These are phyloP conservation scores for Cucurbita argyrosperma DNA, from an alignment of 306 rosid species.

Conservation along the genomic window DNA sequence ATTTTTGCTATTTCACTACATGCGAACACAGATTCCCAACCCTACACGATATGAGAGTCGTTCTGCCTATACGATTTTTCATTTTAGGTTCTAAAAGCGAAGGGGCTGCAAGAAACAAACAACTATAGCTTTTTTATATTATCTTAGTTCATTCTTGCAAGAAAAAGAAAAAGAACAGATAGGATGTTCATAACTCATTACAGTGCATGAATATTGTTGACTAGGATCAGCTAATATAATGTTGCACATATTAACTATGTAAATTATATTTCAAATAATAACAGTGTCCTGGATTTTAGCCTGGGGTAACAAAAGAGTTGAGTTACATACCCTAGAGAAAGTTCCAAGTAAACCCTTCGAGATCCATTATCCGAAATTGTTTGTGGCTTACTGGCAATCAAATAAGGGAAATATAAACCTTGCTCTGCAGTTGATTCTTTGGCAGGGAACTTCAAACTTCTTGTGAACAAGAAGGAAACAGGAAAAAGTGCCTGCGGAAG, in stretches of 20 bases:
- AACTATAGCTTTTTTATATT: not conserved
- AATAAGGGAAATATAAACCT: conserved; percentile 38
- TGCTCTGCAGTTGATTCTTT: conserved; percentile 39
- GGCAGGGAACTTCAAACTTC: conserved; percentile 71
- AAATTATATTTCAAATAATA: not conserved
- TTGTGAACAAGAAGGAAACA: conserved; percentile 60
- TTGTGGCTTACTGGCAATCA: conserved; percentile 34
- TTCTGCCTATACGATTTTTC: not conserved
- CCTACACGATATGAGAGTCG: not conserved
- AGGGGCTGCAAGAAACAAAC: not conserved
- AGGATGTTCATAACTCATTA: not conserved
- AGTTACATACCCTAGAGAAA: conserved; percentile 73
- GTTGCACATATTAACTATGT: not conserved
- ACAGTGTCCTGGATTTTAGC: not conserved
- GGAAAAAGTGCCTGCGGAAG: conserved; percentile 69
- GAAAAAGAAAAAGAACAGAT: not conserved
- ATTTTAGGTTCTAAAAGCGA: not conserved
- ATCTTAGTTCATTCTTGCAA: not conserved
- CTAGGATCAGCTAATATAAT: not conserved
- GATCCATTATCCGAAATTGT: conserved; percentile 22
- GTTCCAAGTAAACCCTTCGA: conserved; percentile 64
- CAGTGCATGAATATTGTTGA: not conserved
- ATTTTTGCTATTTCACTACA: not conserved
- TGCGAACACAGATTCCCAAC: not conserved
- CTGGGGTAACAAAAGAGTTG: not conserved